Percentiles rank a stretch among this genome's conserved stretches.
Conservation (phyloP, 352 stramenopile species). For the Aphanomyces astaci region DNA sequence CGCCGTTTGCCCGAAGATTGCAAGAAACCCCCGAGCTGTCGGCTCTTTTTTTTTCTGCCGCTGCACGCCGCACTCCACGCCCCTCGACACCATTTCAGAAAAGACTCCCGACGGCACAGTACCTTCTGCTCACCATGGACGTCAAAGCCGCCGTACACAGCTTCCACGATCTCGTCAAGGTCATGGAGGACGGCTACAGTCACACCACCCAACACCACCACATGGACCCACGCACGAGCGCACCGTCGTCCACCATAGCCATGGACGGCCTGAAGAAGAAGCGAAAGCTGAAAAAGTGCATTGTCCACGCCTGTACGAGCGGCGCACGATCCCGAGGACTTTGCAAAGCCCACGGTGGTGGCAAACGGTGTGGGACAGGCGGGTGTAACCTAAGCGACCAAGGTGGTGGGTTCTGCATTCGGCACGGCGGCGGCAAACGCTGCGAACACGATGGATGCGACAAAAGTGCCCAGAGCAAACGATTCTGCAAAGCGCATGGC, state of each 20-base stretch:
- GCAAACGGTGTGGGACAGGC: constrained; percentile 58
- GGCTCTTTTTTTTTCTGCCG: background rate
- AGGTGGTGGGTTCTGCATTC: constrained; percentile 70
- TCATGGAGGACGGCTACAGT: background rate
- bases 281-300: constrained; percentile 53
- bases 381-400: constrained; percentile 79
- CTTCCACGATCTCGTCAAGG: constrained; percentile 2
- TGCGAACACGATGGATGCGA: constrained; percentile 70
- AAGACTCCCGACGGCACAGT: background rate
- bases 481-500: constrained; percentile 79
- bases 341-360: constrained; percentile 79
- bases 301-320: constrained; percentile 58
- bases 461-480: constrained; percentile 73
- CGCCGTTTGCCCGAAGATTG: background rate
- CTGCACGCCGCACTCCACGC: background rate
- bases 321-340: constrained; percentile 68
- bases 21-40: background rate
- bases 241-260: background rate
- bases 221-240: background rate
- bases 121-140: background rate
- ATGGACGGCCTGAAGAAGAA: constrained; percentile 36
- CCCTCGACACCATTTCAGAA: constrained; percentile 11
- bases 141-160: background rate
- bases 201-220: background rate
- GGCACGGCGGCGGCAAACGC: constrained; percentile 65